Conservation (phyloP, 1,139 yeast genomes). For the Hansenula sp. region DNA sequence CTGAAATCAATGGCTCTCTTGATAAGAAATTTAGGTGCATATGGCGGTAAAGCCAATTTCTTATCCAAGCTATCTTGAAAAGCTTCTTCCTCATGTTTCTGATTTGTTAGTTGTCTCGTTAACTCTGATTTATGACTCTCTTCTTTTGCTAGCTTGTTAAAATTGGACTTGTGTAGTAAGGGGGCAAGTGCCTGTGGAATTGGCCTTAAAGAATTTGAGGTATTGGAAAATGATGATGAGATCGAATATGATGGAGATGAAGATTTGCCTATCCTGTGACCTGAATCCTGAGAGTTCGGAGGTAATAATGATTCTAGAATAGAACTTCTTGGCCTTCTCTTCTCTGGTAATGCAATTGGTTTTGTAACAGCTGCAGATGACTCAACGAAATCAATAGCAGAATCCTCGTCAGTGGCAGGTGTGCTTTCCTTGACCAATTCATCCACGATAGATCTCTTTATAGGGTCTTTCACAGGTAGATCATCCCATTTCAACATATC, state of each 20-base stretch:
- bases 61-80: conserved; percentile 4
- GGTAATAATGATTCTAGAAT: conserved; percentile 15
- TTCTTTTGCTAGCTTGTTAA: conserved; percentile 14
- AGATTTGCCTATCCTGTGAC: conserved; percentile 16
- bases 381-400: conserved; percentile 16
- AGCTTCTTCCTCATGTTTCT: conserved; percentile 5
- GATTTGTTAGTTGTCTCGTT: conserved; percentile 22
- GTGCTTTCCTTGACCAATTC: neutral
- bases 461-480: conserved; percentile 10
- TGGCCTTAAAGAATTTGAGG: conserved; percentile 14
- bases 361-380: conserved; percentile 2
- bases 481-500: conserved; percentile 25
- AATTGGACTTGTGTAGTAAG: conserved; percentile 12
- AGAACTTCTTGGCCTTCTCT: conserved; percentile 10
- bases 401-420: conserved; percentile 8
- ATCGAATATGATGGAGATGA: conserved; percentile 22
- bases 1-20: conserved; percentile 51
- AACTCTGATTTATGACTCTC: conserved; percentile 18
- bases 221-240: conserved; percentile 19
- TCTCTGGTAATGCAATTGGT: conserved; percentile 2
- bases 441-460: neutral
- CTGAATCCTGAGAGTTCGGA: conserved; percentile 13
- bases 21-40: conserved; percentile 41
- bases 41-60: conserved; percentile 36
- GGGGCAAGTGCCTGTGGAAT: conserved; percentile 7